phyloP scores from a whole-genome alignment of 2,329 filamentous ascomycete genomes.

The Didymella segeticola region DNA sequence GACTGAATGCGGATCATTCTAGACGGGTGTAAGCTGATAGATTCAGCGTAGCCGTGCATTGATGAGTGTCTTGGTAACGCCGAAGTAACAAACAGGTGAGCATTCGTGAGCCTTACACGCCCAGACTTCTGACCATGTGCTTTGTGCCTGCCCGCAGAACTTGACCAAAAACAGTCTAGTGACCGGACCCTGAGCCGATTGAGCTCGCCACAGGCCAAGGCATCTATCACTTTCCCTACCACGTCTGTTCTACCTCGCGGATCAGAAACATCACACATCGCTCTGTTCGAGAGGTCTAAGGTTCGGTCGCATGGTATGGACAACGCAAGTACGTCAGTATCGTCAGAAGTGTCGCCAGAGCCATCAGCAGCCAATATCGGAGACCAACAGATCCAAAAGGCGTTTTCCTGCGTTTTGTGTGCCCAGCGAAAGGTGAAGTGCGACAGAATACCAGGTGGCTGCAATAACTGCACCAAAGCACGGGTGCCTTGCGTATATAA shows the following conservation, averaged over 20 bases:
- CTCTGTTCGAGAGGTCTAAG: too few relatives aligned
- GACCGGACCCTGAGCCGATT: background rate
- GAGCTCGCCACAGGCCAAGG: background rate
- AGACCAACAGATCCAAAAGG: slow-evolving; percentile 26
- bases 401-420: slow-evolving; percentile 44
- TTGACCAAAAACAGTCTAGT: background rate
- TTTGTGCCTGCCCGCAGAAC: background rate
- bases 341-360: background rate
- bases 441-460: slow-evolving; percentile 38
- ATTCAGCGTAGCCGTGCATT: background rate
- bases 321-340: background rate
- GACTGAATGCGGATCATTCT: too few relatives aligned
- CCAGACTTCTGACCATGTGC: too few relatives aligned
- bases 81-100: background rate
- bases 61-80: background rate
- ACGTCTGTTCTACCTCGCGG: too few relatives aligned
- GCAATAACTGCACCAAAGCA: slow-evolving; percentile 40
- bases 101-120: background rate
- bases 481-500: slow-evolving; percentile 43
- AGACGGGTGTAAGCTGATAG: too few relatives aligned
- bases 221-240: too few relatives aligned
- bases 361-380: background rate
- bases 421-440: slow-evolving; percentile 46
- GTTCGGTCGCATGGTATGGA: slow-evolving; percentile 1
- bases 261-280: too few relatives aligned